These are phyloP conservation scores for Lanmaoa rubissima DNA, from an alignment of 768 basidiomycete genomes.

Conservation along the genomic window DNA sequence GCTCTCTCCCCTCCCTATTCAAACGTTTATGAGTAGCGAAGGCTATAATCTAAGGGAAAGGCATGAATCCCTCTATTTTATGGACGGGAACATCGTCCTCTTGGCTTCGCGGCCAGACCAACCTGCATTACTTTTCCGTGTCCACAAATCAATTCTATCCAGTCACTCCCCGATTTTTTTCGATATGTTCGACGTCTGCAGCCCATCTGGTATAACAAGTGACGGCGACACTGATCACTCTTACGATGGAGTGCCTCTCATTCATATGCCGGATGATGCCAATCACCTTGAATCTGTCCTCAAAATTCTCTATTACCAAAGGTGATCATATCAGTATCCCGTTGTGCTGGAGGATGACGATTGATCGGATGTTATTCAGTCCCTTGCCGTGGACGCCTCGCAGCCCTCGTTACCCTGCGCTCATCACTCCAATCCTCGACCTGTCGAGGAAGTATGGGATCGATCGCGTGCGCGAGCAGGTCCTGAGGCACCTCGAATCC, in stretches of 20 bases:
- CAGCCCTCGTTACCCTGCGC: not conserved
- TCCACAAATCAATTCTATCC: slow-evolving; percentile 16
- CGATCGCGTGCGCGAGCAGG: slow-evolving; percentile 4
- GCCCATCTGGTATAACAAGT: not conserved
- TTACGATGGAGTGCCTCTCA: slow-evolving; percentile 10
- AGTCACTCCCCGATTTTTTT: slow-evolving; percentile 6
- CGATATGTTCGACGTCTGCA: slow-evolving; percentile 5
- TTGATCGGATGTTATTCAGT: not conserved
- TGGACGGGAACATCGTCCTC: slow-evolving; percentile 8
- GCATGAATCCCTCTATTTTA: slow-evolving; percentile 8
- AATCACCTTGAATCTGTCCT: slow-evolving; percentile 11
- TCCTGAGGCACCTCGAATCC: not conserved
- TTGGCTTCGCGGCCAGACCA: not conserved
- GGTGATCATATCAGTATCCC: not conserved
- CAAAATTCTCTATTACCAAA: slow-evolving; percentile 11
- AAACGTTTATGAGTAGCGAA: slow-evolving; percentile 41
- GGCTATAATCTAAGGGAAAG: not conserved
- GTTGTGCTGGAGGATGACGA: not conserved
- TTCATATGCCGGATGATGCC: slow-evolving; percentile 3
- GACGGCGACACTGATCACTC: not conserved
- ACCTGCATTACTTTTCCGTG: slow-evolving; percentile 6
- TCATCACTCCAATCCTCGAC: slow-evolving; percentile 7
- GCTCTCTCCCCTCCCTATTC: not conserved
- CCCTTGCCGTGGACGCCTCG: slow-evolving; percentile 5
- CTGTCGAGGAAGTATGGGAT: slow-evolving; percentile 13